Base-by-base conservation (phyloP, 495 filamentous ascomycete genomes). In the Aspergillus nidulans region DNA sequence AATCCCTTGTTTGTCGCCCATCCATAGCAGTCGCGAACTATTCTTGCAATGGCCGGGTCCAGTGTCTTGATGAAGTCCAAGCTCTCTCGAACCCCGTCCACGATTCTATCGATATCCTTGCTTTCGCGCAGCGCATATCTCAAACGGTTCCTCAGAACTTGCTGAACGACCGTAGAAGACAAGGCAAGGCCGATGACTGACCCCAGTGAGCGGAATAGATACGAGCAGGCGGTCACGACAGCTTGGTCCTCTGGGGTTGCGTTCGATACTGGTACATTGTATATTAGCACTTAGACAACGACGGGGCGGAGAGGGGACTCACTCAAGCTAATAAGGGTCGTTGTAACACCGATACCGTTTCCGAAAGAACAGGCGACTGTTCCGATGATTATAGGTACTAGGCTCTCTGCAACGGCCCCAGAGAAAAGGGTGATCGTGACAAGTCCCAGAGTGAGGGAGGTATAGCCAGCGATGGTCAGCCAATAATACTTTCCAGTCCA, bases 181-280 rank as follows among this genome's bases (percentile, higher is more conserved):
- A 89, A 64, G 20, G 85, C 86, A 34, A 95, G 68, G 8, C 90
- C 89, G 18, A 89, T 78, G 8, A 90, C 85, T 4, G 82, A 85
- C n/a, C 91, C 91, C 9, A 95, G 73, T 4, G 87, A 86, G 4
- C 91, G 85, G 77, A 96, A 96, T 2, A 95, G 80, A 66, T 95
- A 96, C 1, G 84, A 89, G 66, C 88, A 91, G 1, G 91, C 91
- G 12, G 89, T 92, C 3, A 85, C 86, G 3, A 95, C 79, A 0
- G 90, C 90, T 54, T 89, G 84, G 58, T 94, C 89, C 36, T 80
- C 77, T 0, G 70, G 75, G 7, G 78, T 69, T 0, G 86, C 79
- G 60, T 92, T 91, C 26, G 88, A 83, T 60, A 95, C 85, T 59
- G 79, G 52, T 28, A 69, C 72, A 34, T 77, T 16, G 16, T 44